Base-by-base conservation (phyloP, 2,329 filamentous ascomycete species). In the Diaporthe sp. region DNA sequence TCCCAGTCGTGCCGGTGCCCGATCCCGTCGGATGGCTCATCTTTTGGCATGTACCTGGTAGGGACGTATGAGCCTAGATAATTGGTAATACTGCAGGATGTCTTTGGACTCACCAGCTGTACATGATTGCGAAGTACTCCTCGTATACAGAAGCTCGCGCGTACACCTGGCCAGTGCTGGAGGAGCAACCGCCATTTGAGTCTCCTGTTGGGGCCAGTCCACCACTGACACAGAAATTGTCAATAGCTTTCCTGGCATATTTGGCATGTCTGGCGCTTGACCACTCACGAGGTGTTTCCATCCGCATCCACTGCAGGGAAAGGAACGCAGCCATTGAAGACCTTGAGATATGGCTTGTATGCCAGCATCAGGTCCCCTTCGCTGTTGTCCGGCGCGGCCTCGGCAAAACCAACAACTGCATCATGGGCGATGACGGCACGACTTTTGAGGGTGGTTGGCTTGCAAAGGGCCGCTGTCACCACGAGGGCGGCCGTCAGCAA, bases 241-340 rank as follows among this genome's bases (percentile, higher is more conserved):
- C 31, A 74, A 37, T 39, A 19, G 7, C 6, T n/a, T 10, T 15
- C 7, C 4, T 31, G 9, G 17, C 3, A 10, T 31, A 25, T 13
- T 22, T 28, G 6, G 17, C 22, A n/a, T 22, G 13, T 3, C 19
- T 22, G 17, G 12, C 8, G 12, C 6, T 7, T 3, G 19, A 51
- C 8, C 15, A 79, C 84, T 75, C 81, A 92, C 90, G 87, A 85
- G 19, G 88, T 92, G 78, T 92, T 86, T 3, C 91, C 91, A 0
- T 83, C 81, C 0, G 86, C 85, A 77, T 93, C 88, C 1, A 93
- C 91, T 1, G 88, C 91, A 0, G 91, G 90, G 79, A 91, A 93
- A 0, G 91, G 89, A 17, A 92, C 90, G 76, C 91, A 93, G 67
- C 91, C 91, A 78, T 89, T 89, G 39, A 86, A 85, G 10, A 92